Evolutionary conservation across 345 rosid species (phyloP), one percentile per base, ranked within the genome.

Genomic region (Eucalyptus cladocalyx): DNA sequence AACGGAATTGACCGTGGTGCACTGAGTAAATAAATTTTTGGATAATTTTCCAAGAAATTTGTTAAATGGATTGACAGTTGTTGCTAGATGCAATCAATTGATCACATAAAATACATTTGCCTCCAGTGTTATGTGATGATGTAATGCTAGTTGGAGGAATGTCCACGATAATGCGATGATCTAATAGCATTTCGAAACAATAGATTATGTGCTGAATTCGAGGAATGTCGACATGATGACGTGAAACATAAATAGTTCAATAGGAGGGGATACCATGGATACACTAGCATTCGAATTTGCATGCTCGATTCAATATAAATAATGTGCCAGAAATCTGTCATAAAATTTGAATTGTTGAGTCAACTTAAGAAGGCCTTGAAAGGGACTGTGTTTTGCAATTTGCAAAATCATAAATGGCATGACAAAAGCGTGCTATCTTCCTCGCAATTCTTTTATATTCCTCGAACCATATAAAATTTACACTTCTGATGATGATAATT

Each of bases 1-100:
- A 17, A n/a, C 11, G 15, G 5, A n/a, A n/a, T n/a, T 7, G 9
- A 16, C 11, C 3, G 0, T 5, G 3, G 0, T n/a, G 3, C 5
- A n/a, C 5, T 15, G 3, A 14, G 19, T n/a, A 8, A 7, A n/a
- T 0, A 7, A 7, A 7, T 65, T 65, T 16, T n/a, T 65, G 19
- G 9, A 1, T 17, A 30, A 30, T 62, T 62, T 62, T 6, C 18
- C 18, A 60, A 60, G 6, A 60, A 60, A 26, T 58, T 58, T 26
- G 32, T 26, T 60, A 26, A 24, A 26, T 26, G n/a, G 32, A 54
- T 54, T 23, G 60, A 54, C 3, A 54, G 26, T 60, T 11, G n/a
- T 2, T 58, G 67, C n/a, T 58, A 58, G 28, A 58, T 58, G 67
- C 67, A 58, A 58, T 58, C n/a, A 1, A 58, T 60, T 26, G 67